Evolutionary conservation across 2,329 filamentous ascomycete species (phyloP).

Genomic region (Ophiosphaerella narmari): DNA sequence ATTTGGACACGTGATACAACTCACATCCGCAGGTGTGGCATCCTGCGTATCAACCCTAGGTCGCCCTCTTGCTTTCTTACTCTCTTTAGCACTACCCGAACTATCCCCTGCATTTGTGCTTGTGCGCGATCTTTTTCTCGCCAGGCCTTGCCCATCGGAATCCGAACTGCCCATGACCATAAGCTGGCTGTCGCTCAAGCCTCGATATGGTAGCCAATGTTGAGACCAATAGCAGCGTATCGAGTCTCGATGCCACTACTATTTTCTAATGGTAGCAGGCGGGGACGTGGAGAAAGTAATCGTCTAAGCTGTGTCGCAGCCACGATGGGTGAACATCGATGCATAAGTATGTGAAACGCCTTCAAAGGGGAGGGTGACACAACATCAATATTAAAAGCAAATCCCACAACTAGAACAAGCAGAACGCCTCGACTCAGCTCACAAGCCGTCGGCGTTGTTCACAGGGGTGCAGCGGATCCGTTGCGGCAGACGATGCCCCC

Average conservation of each 20-base stretch:
- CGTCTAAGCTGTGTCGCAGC: neutral
- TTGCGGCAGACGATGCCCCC: conserved; percentile 2
- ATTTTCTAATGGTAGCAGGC: neutral
- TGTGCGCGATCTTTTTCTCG: conserved; percentile 39
- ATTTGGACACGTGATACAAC: conserved; percentile 43
- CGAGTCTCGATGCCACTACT: too few species aligned
- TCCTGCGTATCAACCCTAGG: conserved; percentile 78
- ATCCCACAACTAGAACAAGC: neutral
- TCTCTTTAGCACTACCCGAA: conserved; percentile 28
- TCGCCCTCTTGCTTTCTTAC: conserved; percentile 68
- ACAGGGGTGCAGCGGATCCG: neutral
- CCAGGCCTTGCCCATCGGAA: conserved; percentile 33
- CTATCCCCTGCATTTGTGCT: conserved; percentile 32
- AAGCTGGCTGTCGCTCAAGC: too few species aligned
- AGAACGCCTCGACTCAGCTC: neutral
- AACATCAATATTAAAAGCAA: conserved; percentile 1
- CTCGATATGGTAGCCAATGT: neutral
- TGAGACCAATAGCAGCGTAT: neutral
- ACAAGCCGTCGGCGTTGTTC: neutral
- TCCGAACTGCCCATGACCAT: conserved; percentile 37
- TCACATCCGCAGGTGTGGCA: conserved; percentile 77
- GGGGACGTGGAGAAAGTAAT: neutral
- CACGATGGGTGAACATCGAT: too few species aligned
- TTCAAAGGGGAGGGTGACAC: neutral
- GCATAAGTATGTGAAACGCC: neutral